Base-by-base conservation (phyloP, 2,329 filamentous ascomycete genomes). In the Alternaria solani region DNA sequence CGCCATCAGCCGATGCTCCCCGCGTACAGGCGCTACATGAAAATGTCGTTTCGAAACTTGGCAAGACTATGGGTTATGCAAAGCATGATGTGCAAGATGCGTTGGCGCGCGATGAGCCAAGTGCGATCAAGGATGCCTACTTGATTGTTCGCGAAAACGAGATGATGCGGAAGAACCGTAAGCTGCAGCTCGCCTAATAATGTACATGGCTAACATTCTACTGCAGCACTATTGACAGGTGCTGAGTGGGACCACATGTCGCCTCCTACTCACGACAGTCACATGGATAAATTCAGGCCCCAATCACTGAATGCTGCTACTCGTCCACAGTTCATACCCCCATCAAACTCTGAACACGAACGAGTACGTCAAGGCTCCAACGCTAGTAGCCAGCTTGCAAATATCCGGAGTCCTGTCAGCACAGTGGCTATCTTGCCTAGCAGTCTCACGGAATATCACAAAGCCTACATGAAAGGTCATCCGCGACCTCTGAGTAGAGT, bases 41-140 rank as follows among this genome's bases (percentile, higher is more conserved):
- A 61, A 90, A 93, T 67, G 94, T 98, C 4, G 94, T 96, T 6
- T 91, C 94, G 61, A 98, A 98, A 83, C 90, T 99, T 54, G 95
- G 94, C 73, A 95, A 94, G 81, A 97, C 93, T 1, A 98, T 99
- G 94, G 95, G 95, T 61, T 99, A 99, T 76, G 93, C 91, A 36
- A 94, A 92, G 77, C 91, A 91, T 63, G 95, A 99, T 82, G 94
- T 99, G 54, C 91, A 97, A 75, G 95, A 98, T 79, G 94, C 95
- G 23, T 83, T 99, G 64, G 90, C 91, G 72, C 93, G 93, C 57
- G 89, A 95, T 54, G 95, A 99, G 77, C 95, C 95, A 12, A 98
- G 94, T 59, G 94, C 95, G 11, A 97, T 99, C 84, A 99, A 99
- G 81, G 95, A 99, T 80, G 95, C 95, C 1, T 99, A 98, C 81